Evolutionary conservation across 2,329 filamentous ascomycete genomes (phyloP).

Genomic region (Xylariaceae sp.): DNA sequence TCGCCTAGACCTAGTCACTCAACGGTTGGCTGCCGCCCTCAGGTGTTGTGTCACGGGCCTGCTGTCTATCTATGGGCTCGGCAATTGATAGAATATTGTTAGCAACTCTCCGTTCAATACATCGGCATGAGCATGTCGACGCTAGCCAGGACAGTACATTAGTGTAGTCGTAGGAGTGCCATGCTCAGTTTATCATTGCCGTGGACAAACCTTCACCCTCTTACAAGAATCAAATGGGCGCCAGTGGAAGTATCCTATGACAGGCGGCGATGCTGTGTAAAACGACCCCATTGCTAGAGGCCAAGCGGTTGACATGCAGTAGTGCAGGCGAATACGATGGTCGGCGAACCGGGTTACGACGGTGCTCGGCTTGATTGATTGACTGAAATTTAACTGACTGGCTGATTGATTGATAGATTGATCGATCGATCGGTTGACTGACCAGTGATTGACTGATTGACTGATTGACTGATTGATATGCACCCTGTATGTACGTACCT

Average conservation of each 20-base stretch:
- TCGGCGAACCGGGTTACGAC: constrained; percentile 2
- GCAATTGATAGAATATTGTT: neutral
- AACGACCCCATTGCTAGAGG: neutral
- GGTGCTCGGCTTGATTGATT: neutral
- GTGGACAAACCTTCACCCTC: neutral
- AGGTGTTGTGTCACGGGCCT: neutral
- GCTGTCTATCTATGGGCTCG: neutral
- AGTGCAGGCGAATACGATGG: neutral
- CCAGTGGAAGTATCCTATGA: neutral
- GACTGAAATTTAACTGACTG: neutral
- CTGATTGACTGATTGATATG: neutral
- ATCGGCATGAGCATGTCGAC: neutral
- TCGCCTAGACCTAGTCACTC: neutral
- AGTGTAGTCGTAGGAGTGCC: neutral
- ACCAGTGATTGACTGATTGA: neutral
- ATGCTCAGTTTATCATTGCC: neutral
- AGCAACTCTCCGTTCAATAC: neutral
- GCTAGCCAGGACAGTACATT: neutral
- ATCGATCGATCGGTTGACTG: neutral
- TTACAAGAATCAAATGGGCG: neutral
- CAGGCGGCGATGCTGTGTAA: constrained; percentile 2
- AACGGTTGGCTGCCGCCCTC: constrained; percentile 1
- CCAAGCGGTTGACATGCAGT: neutral
- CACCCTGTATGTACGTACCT: neutral
- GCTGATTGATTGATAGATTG: neutral